Evolutionary conservation across 495 filamentous ascomycete genomes (phyloP), one percentile per base, ranked within the genome.

Genomic region (Penicillium goetzii): DNA sequence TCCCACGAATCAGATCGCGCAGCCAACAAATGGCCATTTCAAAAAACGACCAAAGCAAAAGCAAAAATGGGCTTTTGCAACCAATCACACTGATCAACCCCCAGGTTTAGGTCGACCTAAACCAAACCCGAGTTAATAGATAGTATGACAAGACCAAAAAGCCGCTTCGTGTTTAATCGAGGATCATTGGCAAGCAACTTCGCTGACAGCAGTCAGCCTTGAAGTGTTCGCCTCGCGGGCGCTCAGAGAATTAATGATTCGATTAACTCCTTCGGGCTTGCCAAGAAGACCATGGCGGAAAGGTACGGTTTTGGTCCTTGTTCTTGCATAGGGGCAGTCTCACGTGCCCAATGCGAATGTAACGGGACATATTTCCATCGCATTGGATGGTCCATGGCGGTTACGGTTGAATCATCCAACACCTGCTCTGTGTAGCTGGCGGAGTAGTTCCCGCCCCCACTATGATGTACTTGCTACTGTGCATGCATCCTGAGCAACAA

Each of bases 401-500:
- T 60, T 60, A 40, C 15, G 36, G 36, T 40, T 40, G 41, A 51
- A 62, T 57, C 50, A 47, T 47, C 12, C 19, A 14, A 12, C n/a
- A n/a, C 10, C 19, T 47, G 43, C 9, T 25, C 19, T 47, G n/a
- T 11, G 19, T 14, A 50, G 53, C 40, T 50, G 26, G 60, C 25
- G 23, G 55, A 32, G 41, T 12, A 32, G 41, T 12, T 26, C 52
- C 57, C 57, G 59, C 54, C 67, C 63, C 67, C 63, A 61, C 67
- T 56, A 57, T 53, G 50, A 59, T 47, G 43, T 47, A 43, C 41
- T 19, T 19, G 12, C 19, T 47, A 23, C 43, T 64, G 55, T 59
- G 55, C 51, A 21, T 41, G 55, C 33, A 28, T 34, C 54, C 4
- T 5, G 17, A 11, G 15, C 19, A 26, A 33, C 17, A 34, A 30